phyloP scores from a whole-genome alignment of 371 early-diverging fungal species.

The Actinomortierella wolfii region DNA sequence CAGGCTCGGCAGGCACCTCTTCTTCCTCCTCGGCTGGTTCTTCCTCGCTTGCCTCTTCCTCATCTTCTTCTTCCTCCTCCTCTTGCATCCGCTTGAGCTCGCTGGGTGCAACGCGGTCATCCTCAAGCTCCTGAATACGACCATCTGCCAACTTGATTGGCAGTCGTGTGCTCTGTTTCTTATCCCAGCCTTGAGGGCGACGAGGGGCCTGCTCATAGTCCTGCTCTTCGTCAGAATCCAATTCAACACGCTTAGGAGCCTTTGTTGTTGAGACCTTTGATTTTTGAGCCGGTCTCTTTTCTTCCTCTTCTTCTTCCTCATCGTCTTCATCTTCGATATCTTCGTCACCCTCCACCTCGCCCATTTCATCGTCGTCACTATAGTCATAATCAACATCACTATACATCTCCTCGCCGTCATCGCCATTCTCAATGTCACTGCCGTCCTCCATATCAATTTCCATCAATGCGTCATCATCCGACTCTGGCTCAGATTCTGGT shows the following conservation, averaged over 20 bases:
- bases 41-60: slow-evolving; percentile 20
- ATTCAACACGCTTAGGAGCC: slow-evolving; percentile 1
- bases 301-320: slow-evolving; percentile 18
- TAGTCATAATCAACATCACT: slow-evolving; percentile 16
- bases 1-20: slow-evolving; percentile 11
- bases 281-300: slow-evolving; percentile 12
- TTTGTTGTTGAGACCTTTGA: slow-evolving; percentile 9
- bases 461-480: slow-evolving; percentile 26
- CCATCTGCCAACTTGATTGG: slow-evolving; percentile 73
- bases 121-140: slow-evolving; percentile 43
- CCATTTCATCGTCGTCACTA: slow-evolving; percentile 26
- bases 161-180: slow-evolving; percentile 57
- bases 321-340: slow-evolving; percentile 37
- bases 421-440: slow-evolving; percentile 25
- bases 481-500: slow-evolving; percentile 11
- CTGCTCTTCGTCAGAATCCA: slow-evolving; percentile 65
- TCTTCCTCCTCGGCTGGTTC: slow-evolving; percentile 39
- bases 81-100: slow-evolving; percentile 48
- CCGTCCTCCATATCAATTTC: slow-evolving; percentile 49
- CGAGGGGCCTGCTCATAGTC: slow-evolving; percentile 69
- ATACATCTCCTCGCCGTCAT: slow-evolving; percentile 23
- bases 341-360: slow-evolving; percentile 5
- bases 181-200: slow-evolving; percentile 57
- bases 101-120: slow-evolving; percentile 37
- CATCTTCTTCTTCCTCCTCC: slow-evolving; percentile 30